Conservation (phyloP, 208 protist species). For the Naegleria fowleri region DNA sequence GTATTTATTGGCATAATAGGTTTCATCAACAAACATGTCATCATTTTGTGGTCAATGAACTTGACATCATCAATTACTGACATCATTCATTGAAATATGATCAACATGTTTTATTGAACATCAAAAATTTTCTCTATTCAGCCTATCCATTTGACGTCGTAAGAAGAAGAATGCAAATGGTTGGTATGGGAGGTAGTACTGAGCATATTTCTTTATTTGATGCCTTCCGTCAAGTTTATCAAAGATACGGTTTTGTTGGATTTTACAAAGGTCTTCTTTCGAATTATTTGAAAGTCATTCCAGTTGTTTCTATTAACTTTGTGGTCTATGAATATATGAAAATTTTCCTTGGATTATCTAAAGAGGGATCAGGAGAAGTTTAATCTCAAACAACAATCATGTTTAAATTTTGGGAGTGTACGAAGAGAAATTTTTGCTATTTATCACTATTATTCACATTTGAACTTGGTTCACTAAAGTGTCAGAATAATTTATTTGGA, state of each 20-base stretch:
- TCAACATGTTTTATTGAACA: no score
- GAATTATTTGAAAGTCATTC: constrained; percentile 44
- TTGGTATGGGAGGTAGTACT: not conserved
- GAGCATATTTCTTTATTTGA: not conserved
- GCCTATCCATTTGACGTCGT: constrained; percentile 45
- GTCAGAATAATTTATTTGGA: not conserved
- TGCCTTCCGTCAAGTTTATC: not conserved
- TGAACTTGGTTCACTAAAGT: no score
- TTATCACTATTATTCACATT: no score
- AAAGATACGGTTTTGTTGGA: constrained; percentile 38
- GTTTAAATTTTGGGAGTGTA: not conserved
- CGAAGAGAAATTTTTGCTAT: not conserved
- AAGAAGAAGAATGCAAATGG: constrained; percentile 45
- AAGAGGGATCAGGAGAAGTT: not conserved
- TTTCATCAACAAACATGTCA: no score
- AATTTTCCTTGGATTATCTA: constrained; percentile 20
- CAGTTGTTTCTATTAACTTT: constrained; percentile 43
- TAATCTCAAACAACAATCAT: not conserved
- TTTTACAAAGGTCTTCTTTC: constrained; percentile 44
- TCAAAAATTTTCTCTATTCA: no score
- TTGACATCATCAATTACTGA: no score
- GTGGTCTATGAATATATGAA: constrained; percentile 46
- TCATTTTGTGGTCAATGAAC: no score
- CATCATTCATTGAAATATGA: no score
- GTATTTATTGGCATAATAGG: not conserved